phyloP scores from a whole-genome alignment of 805 yeast genomes.

The Ascoidea rubescens region DNA sequence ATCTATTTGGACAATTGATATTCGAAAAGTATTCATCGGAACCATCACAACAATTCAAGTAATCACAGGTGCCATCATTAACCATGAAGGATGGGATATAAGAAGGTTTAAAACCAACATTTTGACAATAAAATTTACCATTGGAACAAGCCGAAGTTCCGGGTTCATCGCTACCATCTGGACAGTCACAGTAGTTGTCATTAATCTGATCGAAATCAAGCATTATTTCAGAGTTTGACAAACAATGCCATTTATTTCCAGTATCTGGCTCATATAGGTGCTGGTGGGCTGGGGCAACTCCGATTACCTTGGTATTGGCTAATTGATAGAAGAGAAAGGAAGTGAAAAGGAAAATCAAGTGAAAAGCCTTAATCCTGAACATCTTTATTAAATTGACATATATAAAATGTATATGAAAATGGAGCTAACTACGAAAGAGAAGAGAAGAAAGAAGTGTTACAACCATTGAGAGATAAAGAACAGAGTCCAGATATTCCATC shows the following conservation, averaged over 20 bases:
- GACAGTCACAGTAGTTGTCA: slow-evolving; percentile 91
- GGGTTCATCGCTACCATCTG: slow-evolving; percentile 96
- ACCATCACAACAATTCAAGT: slow-evolving; percentile 85
- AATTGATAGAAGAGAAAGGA: no score
- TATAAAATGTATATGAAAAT: no score
- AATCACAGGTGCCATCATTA: slow-evolving; percentile 88
- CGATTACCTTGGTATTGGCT: neutral
- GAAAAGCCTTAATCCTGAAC: no score
- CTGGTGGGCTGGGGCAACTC: slow-evolving; percentile 13
- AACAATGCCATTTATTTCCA: slow-evolving; percentile 53
- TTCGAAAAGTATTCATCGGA: slow-evolving; percentile 49
- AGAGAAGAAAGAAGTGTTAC: no score
- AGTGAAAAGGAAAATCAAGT: no score
- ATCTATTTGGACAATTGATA: slow-evolving; percentile 15
- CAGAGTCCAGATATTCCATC: no score
- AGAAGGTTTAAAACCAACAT: slow-evolving; percentile 52
- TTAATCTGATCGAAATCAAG: slow-evolving; percentile 53
- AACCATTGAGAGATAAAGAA: no score
- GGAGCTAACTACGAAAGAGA: no score
- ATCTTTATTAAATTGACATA: no score
- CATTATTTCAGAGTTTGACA: slow-evolving; percentile 49
- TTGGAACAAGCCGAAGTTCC: slow-evolving; percentile 75
- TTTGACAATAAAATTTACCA: slow-evolving; percentile 56
- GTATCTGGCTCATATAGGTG: slow-evolving; percentile 35
- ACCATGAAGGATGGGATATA: slow-evolving; percentile 55